A percentile compares a stretch with the other conserved stretches of the same genome.
These are phyloP conservation scores for Recurvomyces mirabilis DNA, from an alignment of 495 filamentous ascomycete species.

Conservation along the genomic window DNA sequence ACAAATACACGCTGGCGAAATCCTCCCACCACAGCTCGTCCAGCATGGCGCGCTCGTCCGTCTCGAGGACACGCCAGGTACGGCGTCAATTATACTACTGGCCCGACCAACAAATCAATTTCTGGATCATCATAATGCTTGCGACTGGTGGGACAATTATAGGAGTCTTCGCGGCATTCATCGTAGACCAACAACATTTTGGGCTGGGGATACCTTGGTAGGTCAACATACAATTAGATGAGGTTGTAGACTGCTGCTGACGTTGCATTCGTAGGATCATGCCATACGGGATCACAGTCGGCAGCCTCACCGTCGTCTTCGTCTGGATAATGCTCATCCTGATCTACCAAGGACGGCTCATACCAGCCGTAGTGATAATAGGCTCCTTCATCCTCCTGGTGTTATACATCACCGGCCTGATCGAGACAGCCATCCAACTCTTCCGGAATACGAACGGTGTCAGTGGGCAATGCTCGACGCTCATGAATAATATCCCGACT, in stretches of 20 bases:
- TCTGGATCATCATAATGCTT: conserved; percentile 86
- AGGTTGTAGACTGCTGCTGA: not conserved
- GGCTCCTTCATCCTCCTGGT: conserved; percentile 89
- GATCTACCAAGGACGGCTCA: conserved; percentile 55
- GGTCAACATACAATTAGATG: too few relatives aligned
- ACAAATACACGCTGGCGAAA: too few relatives aligned
- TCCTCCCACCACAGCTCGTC: not conserved
- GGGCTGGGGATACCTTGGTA: conserved; percentile 72
- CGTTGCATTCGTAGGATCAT: conserved; percentile 59
- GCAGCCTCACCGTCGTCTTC: conserved; percentile 32
- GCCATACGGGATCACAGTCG: conserved; percentile 66
- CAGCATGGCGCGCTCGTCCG: conserved; percentile 21
- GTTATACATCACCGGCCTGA: conserved; percentile 81
- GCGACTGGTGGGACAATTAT: conserved; percentile 65
- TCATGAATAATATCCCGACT: conserved; percentile 46
- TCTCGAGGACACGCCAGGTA: conserved; percentile 13
- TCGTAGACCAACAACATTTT: conserved; percentile 63
- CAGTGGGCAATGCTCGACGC: conserved; percentile 66
- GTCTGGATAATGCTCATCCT: conserved; percentile 32
- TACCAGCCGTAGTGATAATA: conserved; percentile 83
- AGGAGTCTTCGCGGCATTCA: conserved; percentile 78
- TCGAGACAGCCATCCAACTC: conserved; percentile 80
- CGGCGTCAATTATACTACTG: conserved; percentile 70
- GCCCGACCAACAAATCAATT: conserved; percentile 83
- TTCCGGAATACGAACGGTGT: conserved; percentile 73